Percentiles rank a stretch among this genome's conserved stretches.
These are phyloP conservation scores for Hippophae tibetana DNA, from an alignment of 306 rosid genomes.

Conservation along the genomic window DNA sequence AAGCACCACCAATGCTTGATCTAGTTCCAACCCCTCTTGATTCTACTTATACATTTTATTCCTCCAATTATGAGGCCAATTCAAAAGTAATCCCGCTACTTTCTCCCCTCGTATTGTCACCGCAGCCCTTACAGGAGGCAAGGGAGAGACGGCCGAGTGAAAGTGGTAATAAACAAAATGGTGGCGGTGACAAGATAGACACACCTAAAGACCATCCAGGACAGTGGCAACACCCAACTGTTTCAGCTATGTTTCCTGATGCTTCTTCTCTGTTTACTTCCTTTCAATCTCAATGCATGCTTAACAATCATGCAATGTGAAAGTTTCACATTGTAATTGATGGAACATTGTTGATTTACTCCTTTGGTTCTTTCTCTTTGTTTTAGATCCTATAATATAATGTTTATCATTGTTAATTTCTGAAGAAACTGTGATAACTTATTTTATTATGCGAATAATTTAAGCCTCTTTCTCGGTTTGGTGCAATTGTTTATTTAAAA, in stretches of 20 bases:
- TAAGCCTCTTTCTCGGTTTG: too few species aligned
- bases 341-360: too few species aligned
- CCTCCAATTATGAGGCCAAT: constrained; percentile 16
- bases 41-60: neutral
- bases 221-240: constrained; percentile 59
- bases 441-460: too few species aligned
- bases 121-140: constrained; percentile 26
- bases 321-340: neutral
- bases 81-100: constrained; percentile 58
- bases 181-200: constrained; percentile 1
- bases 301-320: constrained; percentile 35
- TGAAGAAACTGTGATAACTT: too few species aligned
- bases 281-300: constrained; percentile 52
- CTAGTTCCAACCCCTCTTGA: constrained; percentile 4
- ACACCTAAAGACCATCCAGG: constrained; percentile 6
- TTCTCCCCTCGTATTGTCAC: constrained; percentile 51
- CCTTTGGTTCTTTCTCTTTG: too few species aligned
- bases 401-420: too few species aligned
- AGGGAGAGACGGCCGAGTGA: constrained; percentile 6
- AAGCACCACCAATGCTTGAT: constrained; percentile 52
- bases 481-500: too few species aligned
- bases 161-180: neutral
- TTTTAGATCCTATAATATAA: too few species aligned
- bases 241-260: constrained; percentile 27
- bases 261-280: constrained; percentile 36